Evolutionary conservation across 2,329 filamentous ascomycete species (phyloP).

Genomic region (Reticulascus tulasneorum): DNA sequence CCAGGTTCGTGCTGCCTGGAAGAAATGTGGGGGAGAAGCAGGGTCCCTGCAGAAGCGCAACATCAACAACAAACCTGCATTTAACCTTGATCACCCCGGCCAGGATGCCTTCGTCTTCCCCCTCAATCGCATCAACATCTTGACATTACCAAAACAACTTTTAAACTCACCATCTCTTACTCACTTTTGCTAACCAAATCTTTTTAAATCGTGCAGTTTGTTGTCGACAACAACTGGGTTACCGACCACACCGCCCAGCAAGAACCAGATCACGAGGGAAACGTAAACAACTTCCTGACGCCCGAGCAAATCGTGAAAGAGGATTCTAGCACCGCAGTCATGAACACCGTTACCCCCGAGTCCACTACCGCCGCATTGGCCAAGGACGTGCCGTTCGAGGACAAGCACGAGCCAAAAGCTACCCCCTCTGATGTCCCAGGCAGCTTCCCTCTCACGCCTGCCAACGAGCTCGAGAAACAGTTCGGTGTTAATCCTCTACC

Average conservation of each 20-base stretch:
- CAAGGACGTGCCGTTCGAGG: constrained; percentile 37
- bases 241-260: constrained; percentile 76
- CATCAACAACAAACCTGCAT: too few species aligned
- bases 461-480: constrained; percentile 44
- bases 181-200: constrained; percentile 10
- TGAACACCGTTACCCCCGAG: constrained; percentile 65
- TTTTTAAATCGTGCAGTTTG: constrained; percentile 60
- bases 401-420: constrained; percentile 11
- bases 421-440: constrained; percentile 37
- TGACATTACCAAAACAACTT: constrained; percentile 8
- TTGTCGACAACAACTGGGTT: constrained; percentile 89
- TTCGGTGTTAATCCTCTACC: constrained; percentile 60
- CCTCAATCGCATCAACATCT: constrained; percentile 7
- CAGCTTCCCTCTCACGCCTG: constrained; percentile 64
- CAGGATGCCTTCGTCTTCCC: constrained; percentile 1
- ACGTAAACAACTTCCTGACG: constrained; percentile 88
- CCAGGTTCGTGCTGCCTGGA: constrained; percentile 8
- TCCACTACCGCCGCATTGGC: constrained; percentile 71
- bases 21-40: constrained; percentile 9
- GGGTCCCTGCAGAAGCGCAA: too few species aligned
- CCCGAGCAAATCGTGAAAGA: constrained; percentile 62
- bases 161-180: background rate
- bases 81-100: too few species aligned
- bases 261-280: constrained; percentile 78
- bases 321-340: constrained; percentile 44